These are phyloP conservation scores for Picea sitchensis DNA, from an alignment of 75 land plant genomes.

Conservation along the genomic window DNA sequence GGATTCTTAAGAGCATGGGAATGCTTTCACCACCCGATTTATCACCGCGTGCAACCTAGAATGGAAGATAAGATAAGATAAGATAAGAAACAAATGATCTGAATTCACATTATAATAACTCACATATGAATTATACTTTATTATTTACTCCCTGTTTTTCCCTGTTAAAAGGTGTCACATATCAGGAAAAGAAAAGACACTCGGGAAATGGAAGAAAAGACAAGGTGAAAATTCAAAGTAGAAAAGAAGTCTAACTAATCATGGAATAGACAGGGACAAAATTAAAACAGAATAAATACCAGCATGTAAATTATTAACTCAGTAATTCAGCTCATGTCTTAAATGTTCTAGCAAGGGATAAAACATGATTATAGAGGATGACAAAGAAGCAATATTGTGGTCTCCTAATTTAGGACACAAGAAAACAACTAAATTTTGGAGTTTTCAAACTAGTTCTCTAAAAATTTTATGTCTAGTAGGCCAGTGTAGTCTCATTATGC, in stretches of 20 bases:
- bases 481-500: no score
- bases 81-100: no score
- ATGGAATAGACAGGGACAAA: neutral
- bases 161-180: neutral
- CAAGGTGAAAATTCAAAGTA: neutral
- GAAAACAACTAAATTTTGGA: no score
- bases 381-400: neutral
- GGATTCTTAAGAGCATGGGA: conserved; percentile 86
- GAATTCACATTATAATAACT: neutral
- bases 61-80: no score
- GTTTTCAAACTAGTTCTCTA: no score
- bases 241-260: neutral
- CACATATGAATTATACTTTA: neutral
- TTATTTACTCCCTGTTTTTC: neutral
- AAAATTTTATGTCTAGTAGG: no score
- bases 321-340: neutral
- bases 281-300: neutral
- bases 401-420: no score
- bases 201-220: neutral
- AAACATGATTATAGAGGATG: neutral
- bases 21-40: conserved; percentile 79
- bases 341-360: neutral
- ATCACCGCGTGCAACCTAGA: conserved; percentile 70
- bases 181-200: neutral
- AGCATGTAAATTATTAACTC: neutral